These are phyloP conservation scores for Wolfiporia cocos DNA, from an alignment of 1,284 basidiomycete genomes.

Conservation along the genomic window DNA sequence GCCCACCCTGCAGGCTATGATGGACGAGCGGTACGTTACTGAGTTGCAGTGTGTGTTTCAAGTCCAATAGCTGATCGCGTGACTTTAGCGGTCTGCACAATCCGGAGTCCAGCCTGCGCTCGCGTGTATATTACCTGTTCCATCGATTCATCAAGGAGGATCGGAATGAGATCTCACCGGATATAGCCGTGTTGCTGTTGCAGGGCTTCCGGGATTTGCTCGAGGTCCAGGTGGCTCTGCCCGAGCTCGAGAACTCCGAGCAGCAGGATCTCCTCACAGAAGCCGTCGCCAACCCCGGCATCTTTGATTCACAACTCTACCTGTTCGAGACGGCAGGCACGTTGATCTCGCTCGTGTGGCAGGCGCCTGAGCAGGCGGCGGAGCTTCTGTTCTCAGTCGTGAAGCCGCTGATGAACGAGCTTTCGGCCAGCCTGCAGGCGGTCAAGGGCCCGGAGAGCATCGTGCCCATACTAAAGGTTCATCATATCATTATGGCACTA, in stretches of 20 bases:
- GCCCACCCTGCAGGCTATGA: slow-evolving; percentile 84
- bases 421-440: slow-evolving; percentile 65
- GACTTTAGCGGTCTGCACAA: slow-evolving; percentile 83
- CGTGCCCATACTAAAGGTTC: slow-evolving; percentile 80
- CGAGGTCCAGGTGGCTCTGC: slow-evolving; percentile 57
- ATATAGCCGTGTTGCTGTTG: slow-evolving; percentile 69
- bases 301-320: slow-evolving; percentile 92
- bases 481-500: slow-evolving; percentile 93
- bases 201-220: slow-evolving; percentile 72
- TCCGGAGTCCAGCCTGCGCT: slow-evolving; percentile 63
- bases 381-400: slow-evolving; percentile 73
- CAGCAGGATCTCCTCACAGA: slow-evolving; percentile 73
- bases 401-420: slow-evolving; percentile 75
- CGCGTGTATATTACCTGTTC: slow-evolving; percentile 90
- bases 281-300: slow-evolving; percentile 66
- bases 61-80: slow-evolving; percentile 4
- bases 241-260: slow-evolving; percentile 56
- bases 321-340: slow-evolving; percentile 92
- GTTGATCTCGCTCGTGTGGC: slow-evolving; percentile 74
- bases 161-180: slow-evolving; percentile 71
- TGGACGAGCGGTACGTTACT: slow-evolving; percentile 65
- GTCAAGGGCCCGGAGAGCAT: slow-evolving; percentile 58
- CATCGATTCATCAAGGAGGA: slow-evolving; percentile 89
- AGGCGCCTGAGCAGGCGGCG: slow-evolving; percentile 66
- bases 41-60: background rate